phyloP scores from a whole-genome alignment of 257 asterid genomes.

The Lycium barbarum region DNA sequence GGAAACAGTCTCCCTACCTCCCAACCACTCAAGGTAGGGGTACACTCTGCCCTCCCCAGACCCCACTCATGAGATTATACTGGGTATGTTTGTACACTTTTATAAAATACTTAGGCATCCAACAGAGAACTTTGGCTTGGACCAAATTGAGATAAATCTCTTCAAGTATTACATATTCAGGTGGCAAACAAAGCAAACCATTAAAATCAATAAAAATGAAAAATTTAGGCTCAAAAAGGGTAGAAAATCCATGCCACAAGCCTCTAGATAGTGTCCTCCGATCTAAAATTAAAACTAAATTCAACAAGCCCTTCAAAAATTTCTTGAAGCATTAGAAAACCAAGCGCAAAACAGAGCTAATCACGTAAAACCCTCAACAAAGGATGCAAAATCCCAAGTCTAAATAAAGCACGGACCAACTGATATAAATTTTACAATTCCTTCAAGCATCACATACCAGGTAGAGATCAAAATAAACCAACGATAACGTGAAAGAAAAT shows the following conservation, averaged over 20 bases:
- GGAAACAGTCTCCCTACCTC: too few relatives aligned
- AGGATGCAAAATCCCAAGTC: not conserved
- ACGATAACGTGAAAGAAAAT: not conserved
- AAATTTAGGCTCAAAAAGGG: constrained; percentile 1
- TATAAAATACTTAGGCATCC: not conserved
- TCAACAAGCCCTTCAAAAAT: not conserved
- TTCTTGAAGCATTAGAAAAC: not conserved
- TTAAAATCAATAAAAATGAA: not conserved
- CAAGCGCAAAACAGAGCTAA: not conserved
- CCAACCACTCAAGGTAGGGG: too few relatives aligned
- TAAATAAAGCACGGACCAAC: not conserved
- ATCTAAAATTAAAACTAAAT: constrained; percentile 4
- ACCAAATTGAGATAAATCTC: not conserved
- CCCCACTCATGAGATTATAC: too few relatives aligned
- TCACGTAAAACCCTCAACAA: not conserved
- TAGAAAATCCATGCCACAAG: not conserved
- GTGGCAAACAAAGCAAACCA: not conserved
- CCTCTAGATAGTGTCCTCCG: not conserved
- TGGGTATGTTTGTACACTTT: too few relatives aligned
- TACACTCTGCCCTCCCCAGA: too few relatives aligned
- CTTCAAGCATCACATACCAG: not conserved
- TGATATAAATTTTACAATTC: not conserved
- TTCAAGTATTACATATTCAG: not conserved
- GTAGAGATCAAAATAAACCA: constrained; percentile 1
- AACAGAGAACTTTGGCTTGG: not conserved